phyloP scores from a whole-genome alignment of 108 stramenopile species.

The Cyclostephanos tholiformis region DNA sequence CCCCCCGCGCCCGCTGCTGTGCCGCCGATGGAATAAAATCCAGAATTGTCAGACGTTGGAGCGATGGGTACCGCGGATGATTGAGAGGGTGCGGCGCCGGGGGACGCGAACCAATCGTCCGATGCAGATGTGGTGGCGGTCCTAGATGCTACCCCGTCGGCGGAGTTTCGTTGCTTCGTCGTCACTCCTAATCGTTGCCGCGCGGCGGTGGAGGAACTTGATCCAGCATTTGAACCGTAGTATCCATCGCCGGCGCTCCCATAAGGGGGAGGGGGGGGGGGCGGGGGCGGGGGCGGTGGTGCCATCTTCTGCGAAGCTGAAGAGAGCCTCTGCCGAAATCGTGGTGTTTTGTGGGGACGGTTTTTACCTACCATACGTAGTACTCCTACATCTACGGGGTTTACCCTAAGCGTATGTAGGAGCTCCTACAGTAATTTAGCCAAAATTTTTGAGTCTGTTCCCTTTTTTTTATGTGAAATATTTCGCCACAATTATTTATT shows the following conservation, averaged over 20 bases:
- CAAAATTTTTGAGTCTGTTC: too few species aligned
- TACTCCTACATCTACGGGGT: too few species aligned
- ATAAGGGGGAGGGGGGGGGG: constrained; percentile 25
- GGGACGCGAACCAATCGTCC: constrained; percentile 25
- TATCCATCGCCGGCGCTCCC: constrained; percentile 16
- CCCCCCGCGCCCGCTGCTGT: constrained; percentile 7
- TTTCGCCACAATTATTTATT: too few species aligned
- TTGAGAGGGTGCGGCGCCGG: constrained; percentile 8
- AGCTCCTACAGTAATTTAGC: too few species aligned
- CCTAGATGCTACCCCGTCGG: constrained; percentile 1
- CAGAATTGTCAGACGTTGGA: constrained; percentile 13
- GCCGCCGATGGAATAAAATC: constrained; percentile 28
- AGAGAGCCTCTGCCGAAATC: too few species aligned
- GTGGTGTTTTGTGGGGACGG: too few species aligned
- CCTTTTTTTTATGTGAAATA: too few species aligned
- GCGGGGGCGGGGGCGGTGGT: constrained; percentile 23
- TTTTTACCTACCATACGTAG: too few species aligned
- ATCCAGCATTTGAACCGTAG: constrained; percentile 33
- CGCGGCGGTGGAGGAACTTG: constrained; percentile 22
- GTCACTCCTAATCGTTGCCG: constrained; percentile 27
- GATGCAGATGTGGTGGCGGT: constrained; percentile 17
- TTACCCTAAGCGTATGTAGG: too few species aligned
- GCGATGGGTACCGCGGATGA: not conserved
- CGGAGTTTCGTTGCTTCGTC: constrained; percentile 2
- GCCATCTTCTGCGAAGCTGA: too few species aligned